A percentile compares a stretch with the other conserved stretches of the same genome.
These are phyloP conservation scores for Discostella stelligera DNA, from an alignment of 352 stramenopile genomes.

Conservation along the genomic window DNA sequence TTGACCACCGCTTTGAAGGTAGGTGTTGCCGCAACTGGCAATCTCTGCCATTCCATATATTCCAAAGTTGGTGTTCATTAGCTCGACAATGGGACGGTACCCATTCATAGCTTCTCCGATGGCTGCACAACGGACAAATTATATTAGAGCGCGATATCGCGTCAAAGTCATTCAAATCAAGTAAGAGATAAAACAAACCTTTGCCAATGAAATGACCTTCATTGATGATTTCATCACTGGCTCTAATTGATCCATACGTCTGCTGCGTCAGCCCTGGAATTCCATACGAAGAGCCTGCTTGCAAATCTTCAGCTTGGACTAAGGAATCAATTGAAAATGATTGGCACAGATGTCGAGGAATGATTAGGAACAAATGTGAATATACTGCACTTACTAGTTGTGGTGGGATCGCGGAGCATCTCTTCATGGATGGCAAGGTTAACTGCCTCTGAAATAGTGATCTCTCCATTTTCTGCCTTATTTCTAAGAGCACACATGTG, in stretches of 20 bases:
- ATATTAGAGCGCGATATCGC: not conserved
- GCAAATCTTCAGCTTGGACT: constrained; percentile 86
- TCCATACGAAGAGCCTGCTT: constrained; percentile 88
- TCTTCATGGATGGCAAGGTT: constrained; percentile 90
- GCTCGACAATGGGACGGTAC: constrained; percentile 88
- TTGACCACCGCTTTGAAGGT: constrained; percentile 85
- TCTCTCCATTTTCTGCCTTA: constrained; percentile 80
- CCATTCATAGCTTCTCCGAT: constrained; percentile 89
- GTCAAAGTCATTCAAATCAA: no score
- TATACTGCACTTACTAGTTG: constrained; percentile 60
- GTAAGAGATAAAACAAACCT: constrained; percentile 21
- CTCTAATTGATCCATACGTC: constrained; percentile 82
- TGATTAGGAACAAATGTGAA: not conserved
- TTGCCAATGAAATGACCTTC: constrained; percentile 91
- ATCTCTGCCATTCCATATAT: constrained; percentile 90
- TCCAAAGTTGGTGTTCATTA: constrained; percentile 92
- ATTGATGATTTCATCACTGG: constrained; percentile 90
- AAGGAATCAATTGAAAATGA: not conserved
- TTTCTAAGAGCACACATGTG: constrained; percentile 72
- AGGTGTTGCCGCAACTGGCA: constrained; percentile 85
- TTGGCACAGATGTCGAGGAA: not conserved
- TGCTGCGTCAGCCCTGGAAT: constrained; percentile 88
- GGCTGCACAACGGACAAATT: not conserved
- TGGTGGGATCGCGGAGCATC: constrained; percentile 88
- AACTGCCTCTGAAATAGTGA: constrained; percentile 87